phyloP scores from a whole-genome alignment of 75 land plant species.

The Picea glauca region DNA sequence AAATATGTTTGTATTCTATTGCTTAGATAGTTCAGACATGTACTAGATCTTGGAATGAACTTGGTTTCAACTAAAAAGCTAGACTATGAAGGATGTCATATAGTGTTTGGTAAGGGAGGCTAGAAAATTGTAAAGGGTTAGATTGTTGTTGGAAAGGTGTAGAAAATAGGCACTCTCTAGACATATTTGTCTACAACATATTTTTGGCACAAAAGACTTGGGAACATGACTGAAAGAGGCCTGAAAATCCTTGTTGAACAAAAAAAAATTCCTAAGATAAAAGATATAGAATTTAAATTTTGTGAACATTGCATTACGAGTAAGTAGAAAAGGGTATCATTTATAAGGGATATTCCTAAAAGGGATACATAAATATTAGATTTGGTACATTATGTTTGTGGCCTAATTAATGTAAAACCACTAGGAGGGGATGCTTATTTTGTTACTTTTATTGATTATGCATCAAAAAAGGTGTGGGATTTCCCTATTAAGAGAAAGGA shows the following conservation, averaged over 20 bases:
- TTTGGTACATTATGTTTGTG: not conserved
- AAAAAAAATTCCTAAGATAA: too few species aligned
- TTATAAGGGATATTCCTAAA: not conserved
- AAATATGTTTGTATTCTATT: not conserved
- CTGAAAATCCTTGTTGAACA: not conserved
- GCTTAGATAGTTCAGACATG: not conserved
- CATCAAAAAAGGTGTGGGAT: constrained; percentile 25
- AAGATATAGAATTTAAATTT: not conserved
- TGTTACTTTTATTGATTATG: constrained; percentile 36
- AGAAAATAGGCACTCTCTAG: not conserved
- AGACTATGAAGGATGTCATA: not conserved
- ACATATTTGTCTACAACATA: not conserved
- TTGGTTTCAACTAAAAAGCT: not conserved
- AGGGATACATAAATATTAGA: not conserved
- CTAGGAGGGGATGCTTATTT: constrained; percentile 13
- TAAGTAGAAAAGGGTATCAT: not conserved
- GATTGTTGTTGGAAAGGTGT: not conserved
- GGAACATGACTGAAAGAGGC: not conserved
- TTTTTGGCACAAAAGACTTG: not conserved
- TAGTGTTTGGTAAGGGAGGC: not conserved
- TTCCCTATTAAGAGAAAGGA: constrained; percentile 25
- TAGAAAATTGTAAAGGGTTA: not conserved
- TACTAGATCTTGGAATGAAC: not conserved
- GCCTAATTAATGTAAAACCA: not conserved
- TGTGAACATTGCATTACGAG: not conserved